Base-by-base conservation (phyloP, 495 filamentous ascomycete genomes). In the Penicillium verhagenii region DNA sequence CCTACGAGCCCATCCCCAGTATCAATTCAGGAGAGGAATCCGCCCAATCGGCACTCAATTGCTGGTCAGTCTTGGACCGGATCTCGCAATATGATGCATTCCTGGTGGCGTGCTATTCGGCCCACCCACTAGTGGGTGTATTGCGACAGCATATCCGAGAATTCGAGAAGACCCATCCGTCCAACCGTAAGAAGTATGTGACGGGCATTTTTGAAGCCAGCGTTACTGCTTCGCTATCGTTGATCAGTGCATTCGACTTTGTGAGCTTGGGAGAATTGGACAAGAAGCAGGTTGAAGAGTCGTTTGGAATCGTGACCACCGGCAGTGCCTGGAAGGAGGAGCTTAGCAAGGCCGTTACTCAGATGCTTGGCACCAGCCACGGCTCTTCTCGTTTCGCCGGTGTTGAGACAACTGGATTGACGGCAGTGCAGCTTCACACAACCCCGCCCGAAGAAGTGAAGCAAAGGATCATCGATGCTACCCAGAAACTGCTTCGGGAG, bases 161-260 rank as follows among this genome's bases (percentile, higher is more conserved):
- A 13, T 40, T 59, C 0, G 67, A 74, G 37, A 53, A 63, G 20
- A 31, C 43, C 52, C 61, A 16, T 46, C 25, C 56, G 1, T 6
- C 52, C n/a, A 29, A 54, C 8, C 56, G 53, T 49, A 68, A 65
- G 29, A 82, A 79, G 54, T 79, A 80, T 13, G 87, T 93, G 3
- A 85, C 87, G 0, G 94, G 93, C 4, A 97, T 97, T 47, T 92
- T 97, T 61, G 92, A 96, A 69, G 87, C 90, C 2, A 87, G 85
- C 55, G 68, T 96, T 4, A 70, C 79, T 2, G 74, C 84, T 0
- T 80, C 84, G 2, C 69, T 86, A 18, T 72, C 65, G 2, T 57
- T 76, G 45, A 59, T 82, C 67, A 75, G 75, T 50, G 72, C 66
- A 5, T 78, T 77, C 45, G 35, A 59, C 21, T 60, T 68, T 29